A percentile compares a stretch with the other conserved stretches of the same genome.
These are phyloP conservation scores for Passalora sequoiae DNA, from an alignment of 2,329 filamentous ascomycete genomes.

Conservation along the genomic window DNA sequence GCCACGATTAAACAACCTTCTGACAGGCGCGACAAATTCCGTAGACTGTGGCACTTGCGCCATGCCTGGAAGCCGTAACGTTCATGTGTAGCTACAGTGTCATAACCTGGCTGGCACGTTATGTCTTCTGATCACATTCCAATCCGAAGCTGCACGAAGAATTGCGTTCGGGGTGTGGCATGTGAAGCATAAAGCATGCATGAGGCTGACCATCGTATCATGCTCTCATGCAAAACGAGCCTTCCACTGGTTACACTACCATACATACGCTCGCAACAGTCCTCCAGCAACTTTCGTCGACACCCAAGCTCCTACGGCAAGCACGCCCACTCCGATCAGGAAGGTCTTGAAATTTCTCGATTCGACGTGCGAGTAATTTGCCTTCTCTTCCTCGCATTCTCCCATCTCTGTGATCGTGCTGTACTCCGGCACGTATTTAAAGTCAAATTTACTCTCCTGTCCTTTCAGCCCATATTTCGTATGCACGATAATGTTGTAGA, in stretches of 20 bases:
- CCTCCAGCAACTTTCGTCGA: conserved; percentile 19
- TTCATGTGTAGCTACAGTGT: too few relatives aligned
- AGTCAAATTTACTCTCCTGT: conserved; percentile 59
- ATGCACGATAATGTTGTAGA: conserved; percentile 59
- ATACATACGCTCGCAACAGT: conserved; percentile 9
- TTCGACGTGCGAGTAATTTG: conserved; percentile 40
- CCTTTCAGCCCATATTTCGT: conserved; percentile 59
- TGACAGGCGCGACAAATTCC: too few relatives aligned
- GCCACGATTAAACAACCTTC: too few relatives aligned
- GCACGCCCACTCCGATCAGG: conserved; percentile 33
- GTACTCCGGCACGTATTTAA: conserved; percentile 45
- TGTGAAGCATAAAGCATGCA: too few relatives aligned
- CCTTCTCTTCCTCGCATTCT: conserved; percentile 38
- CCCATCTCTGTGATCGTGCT: conserved; percentile 46
- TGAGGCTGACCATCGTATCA: too few relatives aligned
- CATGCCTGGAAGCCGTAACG: too few relatives aligned
- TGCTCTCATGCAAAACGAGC: too few relatives aligned
- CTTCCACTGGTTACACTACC: conserved; percentile 7
- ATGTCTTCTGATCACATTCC: too few relatives aligned
- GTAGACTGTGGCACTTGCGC: too few relatives aligned
- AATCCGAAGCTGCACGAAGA: too few relatives aligned
- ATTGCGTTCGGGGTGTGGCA: too few relatives aligned
- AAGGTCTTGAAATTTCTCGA: conserved; percentile 46
- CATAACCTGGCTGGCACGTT: too few relatives aligned
- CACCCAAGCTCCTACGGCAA: conserved; percentile 21